A percentile compares a stretch with the other conserved stretches of the same genome.
phyloP scores from a whole-genome alignment of 1,284 basidiomycete genomes.

The Tilletia indica region DNA sequence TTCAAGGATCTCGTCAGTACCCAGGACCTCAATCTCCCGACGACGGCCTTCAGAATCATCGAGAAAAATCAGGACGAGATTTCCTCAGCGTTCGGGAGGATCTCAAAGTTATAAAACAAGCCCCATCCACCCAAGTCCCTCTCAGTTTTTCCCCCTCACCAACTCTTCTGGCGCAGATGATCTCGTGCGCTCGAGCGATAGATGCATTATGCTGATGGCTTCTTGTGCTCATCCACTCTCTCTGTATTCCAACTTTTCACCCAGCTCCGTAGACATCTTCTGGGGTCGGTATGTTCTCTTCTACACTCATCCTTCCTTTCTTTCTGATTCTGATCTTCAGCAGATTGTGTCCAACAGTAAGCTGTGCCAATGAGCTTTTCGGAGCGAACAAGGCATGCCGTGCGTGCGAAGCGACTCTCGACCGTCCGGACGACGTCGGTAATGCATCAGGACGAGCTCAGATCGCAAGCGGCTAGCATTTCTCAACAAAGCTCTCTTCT shows the following conservation, averaged over 20 bases:
- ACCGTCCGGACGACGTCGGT: slow-evolving; percentile 26
- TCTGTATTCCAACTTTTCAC: not conserved
- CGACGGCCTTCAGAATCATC: too few species aligned
- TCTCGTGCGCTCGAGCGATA: not conserved
- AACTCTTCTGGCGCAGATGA: slow-evolving; percentile 18
- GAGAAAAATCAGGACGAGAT: too few species aligned
- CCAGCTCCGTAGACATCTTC: slow-evolving; percentile 28
- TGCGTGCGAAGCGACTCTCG: slow-evolving; percentile 32
- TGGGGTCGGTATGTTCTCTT: slow-evolving; percentile 20
- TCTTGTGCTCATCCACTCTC: not conserved
- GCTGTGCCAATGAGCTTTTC: slow-evolving; percentile 34
- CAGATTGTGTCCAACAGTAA: slow-evolving; percentile 15
- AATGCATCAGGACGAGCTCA: not conserved
- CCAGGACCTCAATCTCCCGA: too few species aligned
- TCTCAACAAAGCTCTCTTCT: not conserved
- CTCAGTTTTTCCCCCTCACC: too few species aligned
- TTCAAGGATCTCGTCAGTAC: too few species aligned
- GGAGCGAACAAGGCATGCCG: slow-evolving; percentile 30
- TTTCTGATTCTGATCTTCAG: not conserved
- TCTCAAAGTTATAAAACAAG: too few species aligned
- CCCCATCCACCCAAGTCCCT: too few species aligned
- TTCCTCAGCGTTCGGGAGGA: too few species aligned
- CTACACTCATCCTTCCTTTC: not conserved
- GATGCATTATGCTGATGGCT: not conserved
- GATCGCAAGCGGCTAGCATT: slow-evolving; percentile 8